phyloP scores from a whole-genome alignment of 1,284 basidiomycete genomes.

The Rugiboletus extremiorientalis region DNA sequence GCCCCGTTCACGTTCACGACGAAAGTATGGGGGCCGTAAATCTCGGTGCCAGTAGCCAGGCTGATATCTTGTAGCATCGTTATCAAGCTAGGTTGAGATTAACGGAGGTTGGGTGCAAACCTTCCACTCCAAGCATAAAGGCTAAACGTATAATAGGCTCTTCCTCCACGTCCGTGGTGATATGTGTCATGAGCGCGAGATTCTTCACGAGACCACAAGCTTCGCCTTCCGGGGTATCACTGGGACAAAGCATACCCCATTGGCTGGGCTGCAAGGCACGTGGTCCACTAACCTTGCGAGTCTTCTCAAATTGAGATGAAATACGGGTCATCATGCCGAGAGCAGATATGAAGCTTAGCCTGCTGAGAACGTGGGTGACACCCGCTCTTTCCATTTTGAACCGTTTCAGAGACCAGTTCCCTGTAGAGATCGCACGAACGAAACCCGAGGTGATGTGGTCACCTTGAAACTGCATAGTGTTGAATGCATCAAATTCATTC shows the following conservation, averaged over 20 bases:
- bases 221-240: slow-evolving; percentile 99
- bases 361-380: slow-evolving; percentile 96
- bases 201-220: slow-evolving; percentile 99
- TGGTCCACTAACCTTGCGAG: slow-evolving; percentile 97
- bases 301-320: slow-evolving; percentile 99
- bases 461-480: slow-evolving; percentile 90
- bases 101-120: slow-evolving; percentile 40
- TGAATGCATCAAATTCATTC: slow-evolving; percentile 93
- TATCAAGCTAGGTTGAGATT: slow-evolving; percentile 13
- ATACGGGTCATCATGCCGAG: slow-evolving; percentile 99
- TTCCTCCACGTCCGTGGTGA: slow-evolving; percentile 98
- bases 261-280: slow-evolving; percentile 97
- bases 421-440: slow-evolving; percentile 96
- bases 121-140: slow-evolving; percentile 95
- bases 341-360: slow-evolving; percentile 95
- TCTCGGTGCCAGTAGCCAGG: slow-evolving; percentile 91
- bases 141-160: slow-evolving; percentile 89
- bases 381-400: slow-evolving; percentile 99
- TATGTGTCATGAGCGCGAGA: slow-evolving; percentile 98
- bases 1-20: slow-evolving; percentile 98
- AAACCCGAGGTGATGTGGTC: slow-evolving; percentile 97
- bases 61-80: slow-evolving; percentile 66
- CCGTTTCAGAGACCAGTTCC: slow-evolving; percentile 98
- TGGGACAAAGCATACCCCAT: slow-evolving; percentile 99
- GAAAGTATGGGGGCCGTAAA: slow-evolving; percentile 90